Conservation (phyloP, 768 basidiomycete species). For the Candolleomyces aberdarensis region DNA sequence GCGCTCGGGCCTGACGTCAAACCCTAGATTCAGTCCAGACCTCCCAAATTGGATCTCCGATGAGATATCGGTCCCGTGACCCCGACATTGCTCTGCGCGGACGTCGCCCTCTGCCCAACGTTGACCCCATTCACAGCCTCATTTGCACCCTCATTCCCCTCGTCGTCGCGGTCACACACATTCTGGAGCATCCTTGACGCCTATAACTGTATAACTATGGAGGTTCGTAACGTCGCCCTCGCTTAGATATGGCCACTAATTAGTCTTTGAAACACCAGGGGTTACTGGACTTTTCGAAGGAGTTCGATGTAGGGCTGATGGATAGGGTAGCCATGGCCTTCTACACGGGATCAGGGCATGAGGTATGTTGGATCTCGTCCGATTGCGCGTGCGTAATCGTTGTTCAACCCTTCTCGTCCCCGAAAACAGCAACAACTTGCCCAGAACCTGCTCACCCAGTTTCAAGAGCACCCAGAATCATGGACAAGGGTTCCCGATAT, state of each 20-base stretch:
- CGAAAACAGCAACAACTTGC: constrained; percentile 83
- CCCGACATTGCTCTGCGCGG: constrained; percentile 13
- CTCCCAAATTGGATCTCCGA: neutral
- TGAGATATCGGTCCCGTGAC: constrained; percentile 17
- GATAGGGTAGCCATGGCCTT: constrained; percentile 94
- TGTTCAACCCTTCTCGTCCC: constrained; percentile 22
- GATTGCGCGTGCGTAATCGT: constrained; percentile 11
- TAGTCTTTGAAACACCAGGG: constrained; percentile 44
- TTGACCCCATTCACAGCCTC: constrained; percentile 19
- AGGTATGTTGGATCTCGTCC: constrained; percentile 48
- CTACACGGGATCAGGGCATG: constrained; percentile 79
- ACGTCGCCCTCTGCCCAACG: constrained; percentile 46
- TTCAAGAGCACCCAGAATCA: constrained; percentile 94
- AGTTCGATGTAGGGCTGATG: constrained; percentile 89
- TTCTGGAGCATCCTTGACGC: constrained; percentile 13
- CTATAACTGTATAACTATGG: constrained; percentile 37
- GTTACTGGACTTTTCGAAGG: constrained; percentile 89
- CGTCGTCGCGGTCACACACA: constrained; percentile 15
- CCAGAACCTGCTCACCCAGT: constrained; percentile 90
- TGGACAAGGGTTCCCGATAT: constrained; percentile 98
- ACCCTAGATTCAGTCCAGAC: neutral
- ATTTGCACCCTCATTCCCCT: constrained; percentile 18
- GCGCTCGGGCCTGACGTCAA: neutral
- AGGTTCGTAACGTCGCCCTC: constrained; percentile 31
- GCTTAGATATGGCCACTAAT: constrained; percentile 19